Conservation (phyloP, 2,329 filamentous ascomycete genomes). For the Claviceps arundinis region DNA sequence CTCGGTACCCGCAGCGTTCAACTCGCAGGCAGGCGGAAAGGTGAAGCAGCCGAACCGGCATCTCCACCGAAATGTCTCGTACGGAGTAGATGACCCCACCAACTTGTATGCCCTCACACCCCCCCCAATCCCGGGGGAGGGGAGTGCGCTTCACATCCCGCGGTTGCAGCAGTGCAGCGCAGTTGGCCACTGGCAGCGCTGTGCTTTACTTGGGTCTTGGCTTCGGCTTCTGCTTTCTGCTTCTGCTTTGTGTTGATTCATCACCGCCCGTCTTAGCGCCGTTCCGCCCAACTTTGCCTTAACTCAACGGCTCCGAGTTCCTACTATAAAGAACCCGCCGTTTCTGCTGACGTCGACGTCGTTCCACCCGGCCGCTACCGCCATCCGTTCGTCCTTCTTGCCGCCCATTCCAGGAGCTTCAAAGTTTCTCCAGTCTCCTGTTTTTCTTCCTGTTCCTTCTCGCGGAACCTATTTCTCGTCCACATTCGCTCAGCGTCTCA, state of each 20-base stretch:
- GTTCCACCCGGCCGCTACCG: too few species aligned
- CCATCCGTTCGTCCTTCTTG: too few species aligned
- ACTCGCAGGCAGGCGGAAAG: neutral
- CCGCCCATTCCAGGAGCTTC: too few species aligned
- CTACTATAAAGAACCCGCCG: too few species aligned
- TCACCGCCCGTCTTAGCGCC: constrained; percentile 2
- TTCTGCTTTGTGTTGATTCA: constrained; percentile 1
- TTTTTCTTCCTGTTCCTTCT: too few species aligned
- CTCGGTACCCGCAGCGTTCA: neutral
- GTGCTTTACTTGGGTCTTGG: neutral
- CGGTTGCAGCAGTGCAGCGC: neutral
- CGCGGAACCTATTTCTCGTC: too few species aligned
- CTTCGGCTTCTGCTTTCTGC: neutral
- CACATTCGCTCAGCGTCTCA: too few species aligned
- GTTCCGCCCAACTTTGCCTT: neutral
- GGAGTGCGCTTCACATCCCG: neutral
- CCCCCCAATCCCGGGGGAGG: neutral
- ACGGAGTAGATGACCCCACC: too few species aligned
- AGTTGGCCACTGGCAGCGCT: neutral
- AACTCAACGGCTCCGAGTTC: too few species aligned
- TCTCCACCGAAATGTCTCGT: neutral
- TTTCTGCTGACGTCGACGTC: too few species aligned
- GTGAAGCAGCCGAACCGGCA: constrained; percentile 4
- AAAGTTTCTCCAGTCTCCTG: too few species aligned
- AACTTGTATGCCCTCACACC: neutral